These are phyloP conservation scores for Colletotrichum melonis DNA, from an alignment of 2,329 filamentous ascomycete genomes.

Conservation along the genomic window DNA sequence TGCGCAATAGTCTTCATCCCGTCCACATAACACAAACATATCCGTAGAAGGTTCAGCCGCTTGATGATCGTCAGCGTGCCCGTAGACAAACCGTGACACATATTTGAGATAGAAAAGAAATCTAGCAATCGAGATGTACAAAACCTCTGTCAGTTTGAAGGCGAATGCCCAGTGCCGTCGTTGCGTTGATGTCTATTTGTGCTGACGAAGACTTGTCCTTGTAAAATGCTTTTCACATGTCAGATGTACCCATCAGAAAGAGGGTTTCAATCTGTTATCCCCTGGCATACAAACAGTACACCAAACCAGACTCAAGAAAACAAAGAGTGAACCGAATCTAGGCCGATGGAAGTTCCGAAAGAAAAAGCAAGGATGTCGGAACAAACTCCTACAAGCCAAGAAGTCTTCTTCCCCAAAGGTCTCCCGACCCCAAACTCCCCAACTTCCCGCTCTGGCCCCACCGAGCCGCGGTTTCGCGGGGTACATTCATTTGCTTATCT, in stretches of 20 bases:
- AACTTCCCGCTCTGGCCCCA: background rate
- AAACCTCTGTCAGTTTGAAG: conserved; percentile 5
- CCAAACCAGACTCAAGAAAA: too few relatives aligned
- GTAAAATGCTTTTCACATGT: background rate
- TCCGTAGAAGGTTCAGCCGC: conserved; percentile 19
- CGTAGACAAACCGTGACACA: conserved; percentile 26
- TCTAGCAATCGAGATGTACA: conserved; percentile 30
- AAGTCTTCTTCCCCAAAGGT: background rate
- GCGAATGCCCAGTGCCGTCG: background rate
- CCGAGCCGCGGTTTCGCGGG: conserved; percentile 1
- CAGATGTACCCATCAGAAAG: background rate
- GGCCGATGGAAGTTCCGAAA: background rate
- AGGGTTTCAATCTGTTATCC: background rate
- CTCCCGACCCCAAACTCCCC: background rate
- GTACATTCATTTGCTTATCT: conserved; percentile 1
- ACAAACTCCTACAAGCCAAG: conserved; percentile 2
- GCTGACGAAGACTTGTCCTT: too few relatives aligned
- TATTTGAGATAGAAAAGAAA: conserved; percentile 22
- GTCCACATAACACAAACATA: conserved; percentile 21
- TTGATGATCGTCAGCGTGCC: conserved; percentile 20
- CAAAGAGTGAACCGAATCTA: background rate
- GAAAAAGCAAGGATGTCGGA: background rate
- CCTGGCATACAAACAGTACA: too few relatives aligned
- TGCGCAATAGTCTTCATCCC: conserved; percentile 14
- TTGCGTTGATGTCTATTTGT: too few relatives aligned